Conservation (phyloP, 2,329 filamentous ascomycete genomes). For the Talaromyces funiculosus region DNA sequence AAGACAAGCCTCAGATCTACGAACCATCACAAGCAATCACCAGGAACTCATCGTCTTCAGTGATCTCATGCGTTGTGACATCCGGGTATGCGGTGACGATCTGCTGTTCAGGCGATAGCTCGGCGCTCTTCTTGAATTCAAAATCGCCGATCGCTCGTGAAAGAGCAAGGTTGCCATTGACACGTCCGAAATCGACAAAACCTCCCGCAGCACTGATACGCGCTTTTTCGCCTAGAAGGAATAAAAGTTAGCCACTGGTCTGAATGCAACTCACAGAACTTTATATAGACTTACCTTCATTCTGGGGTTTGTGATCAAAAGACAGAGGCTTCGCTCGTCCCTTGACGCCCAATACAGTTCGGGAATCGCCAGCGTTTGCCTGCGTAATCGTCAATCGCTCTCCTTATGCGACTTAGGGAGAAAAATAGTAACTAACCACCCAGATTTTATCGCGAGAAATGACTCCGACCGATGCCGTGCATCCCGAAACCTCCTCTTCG, state of each 20-base stretch:
- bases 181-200: conserved; percentile 96
- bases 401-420: background rate
- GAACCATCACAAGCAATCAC: conserved; percentile 88
- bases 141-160: conserved; percentile 98
- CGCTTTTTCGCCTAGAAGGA: conserved; percentile 73
- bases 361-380: conserved; percentile 96
- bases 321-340: conserved; percentile 94
- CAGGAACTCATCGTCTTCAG: conserved; percentile 90
- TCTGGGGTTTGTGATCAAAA: conserved; percentile 99
- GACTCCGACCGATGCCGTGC: conserved; percentile 87
- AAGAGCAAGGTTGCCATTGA: conserved; percentile 94
- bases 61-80: conserved; percentile 83
- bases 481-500: conserved; percentile 95
- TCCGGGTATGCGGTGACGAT: conserved; percentile 97
- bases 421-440: conserved; percentile 61
- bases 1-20: conserved; percentile 27
- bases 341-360: conserved; percentile 92
- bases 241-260: background rate
- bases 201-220: conserved; percentile 92
- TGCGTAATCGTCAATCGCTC: conserved; percentile 35
- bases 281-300: conserved; percentile 62
- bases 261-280: background rate
- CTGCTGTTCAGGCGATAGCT: conserved; percentile 94
- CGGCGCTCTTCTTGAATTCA: conserved; percentile 98
- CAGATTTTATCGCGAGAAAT: conserved; percentile 90